Conservation (phyloP, 2,329 filamentous ascomycete genomes). For the Exserohilum rostratum region DNA sequence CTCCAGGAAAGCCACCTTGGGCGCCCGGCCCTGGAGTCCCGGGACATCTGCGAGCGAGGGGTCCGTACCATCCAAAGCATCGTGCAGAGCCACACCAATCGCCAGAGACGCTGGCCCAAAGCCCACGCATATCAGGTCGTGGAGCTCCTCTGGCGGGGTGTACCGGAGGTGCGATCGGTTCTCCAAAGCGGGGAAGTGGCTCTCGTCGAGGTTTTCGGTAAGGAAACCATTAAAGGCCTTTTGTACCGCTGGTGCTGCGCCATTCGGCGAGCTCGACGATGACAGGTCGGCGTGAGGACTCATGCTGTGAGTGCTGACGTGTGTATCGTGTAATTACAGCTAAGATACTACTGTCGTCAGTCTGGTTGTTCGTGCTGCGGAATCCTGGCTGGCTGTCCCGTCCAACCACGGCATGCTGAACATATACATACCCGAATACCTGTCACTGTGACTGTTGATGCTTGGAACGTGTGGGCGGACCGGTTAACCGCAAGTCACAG, state of each 20-base stretch:
- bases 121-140: constrained; percentile 88
- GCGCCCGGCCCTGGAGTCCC: constrained; percentile 51
- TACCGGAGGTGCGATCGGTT: constrained; percentile 57
- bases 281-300: constrained; percentile 42
- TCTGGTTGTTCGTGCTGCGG: not conserved
- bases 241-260: constrained; percentile 29
- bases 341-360: constrained; percentile 1
- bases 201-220: constrained; percentile 34
- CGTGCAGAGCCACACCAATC: constrained; percentile 86
- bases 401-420: not conserved
- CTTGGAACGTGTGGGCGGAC: not conserved
- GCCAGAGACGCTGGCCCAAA: constrained; percentile 92
- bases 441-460: constrained; percentile 8
- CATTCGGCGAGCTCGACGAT: constrained; percentile 22
- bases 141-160: constrained; percentile 66
- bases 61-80: constrained; percentile 60
- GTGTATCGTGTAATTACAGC: not conserved
- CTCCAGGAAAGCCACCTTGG: constrained; percentile 86
- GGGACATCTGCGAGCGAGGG: constrained; percentile 39
- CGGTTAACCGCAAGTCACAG: not conserved
- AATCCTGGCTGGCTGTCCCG: not conserved
- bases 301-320: constrained; percentile 28
- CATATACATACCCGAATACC: constrained; percentile 5
- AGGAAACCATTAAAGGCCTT: constrained; percentile 39
- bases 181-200: constrained; percentile 33